phyloP scores from a whole-genome alignment of 2,329 filamentous ascomycete genomes.

The Apiospora phragmitis region DNA sequence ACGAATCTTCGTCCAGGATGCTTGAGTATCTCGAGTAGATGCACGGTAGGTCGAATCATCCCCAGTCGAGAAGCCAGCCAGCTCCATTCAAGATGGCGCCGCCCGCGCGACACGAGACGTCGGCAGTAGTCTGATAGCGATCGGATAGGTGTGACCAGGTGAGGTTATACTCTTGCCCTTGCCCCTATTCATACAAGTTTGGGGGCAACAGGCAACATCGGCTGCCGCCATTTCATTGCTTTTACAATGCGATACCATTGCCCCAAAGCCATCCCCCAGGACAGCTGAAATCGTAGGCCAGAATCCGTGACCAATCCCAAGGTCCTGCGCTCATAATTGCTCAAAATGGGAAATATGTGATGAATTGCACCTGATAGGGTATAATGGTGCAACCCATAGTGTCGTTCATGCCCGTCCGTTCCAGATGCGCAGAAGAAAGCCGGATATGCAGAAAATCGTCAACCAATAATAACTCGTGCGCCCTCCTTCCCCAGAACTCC shows the following conservation, averaged over 20 bases:
- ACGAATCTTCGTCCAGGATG: background rate
- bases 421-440: constrained; percentile 7
- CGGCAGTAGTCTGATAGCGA: background rate
- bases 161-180: background rate
- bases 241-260: background rate
- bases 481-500: constrained; percentile 95
- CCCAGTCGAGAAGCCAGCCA: background rate
- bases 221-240: background rate
- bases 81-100: background rate
- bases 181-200: background rate
- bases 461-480: constrained; percentile 77
- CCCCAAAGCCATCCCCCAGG: background rate
- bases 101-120: background rate
- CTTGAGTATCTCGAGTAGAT: background rate
- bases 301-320: background rate
- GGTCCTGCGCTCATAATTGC: background rate
- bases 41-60: background rate
- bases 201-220: background rate
- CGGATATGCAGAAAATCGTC: constrained; percentile 25
- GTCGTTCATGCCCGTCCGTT: constrained; percentile 4
- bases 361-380: constrained; percentile 7
- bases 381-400: constrained; percentile 12
- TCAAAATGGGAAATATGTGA: background rate
- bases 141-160: background rate
- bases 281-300: background rate